These are phyloP conservation scores for Curvularia sp. DNA, from an alignment of 2,329 filamentous ascomycete genomes.

Conservation along the genomic window DNA sequence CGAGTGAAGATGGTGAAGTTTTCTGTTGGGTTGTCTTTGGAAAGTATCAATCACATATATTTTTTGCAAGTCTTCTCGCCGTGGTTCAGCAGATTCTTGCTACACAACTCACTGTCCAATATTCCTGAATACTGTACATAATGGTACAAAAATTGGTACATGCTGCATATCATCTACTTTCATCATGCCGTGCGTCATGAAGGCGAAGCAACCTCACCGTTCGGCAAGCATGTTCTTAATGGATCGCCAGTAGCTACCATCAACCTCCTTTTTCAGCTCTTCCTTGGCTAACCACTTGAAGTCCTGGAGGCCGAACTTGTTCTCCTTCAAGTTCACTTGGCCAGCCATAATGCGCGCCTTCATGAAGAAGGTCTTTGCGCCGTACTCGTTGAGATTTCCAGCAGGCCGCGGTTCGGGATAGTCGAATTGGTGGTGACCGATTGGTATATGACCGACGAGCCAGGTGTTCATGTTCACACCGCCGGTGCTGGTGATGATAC, in stretches of 20 bases:
- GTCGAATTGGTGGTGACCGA: conserved; percentile 76
- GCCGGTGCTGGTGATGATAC: conserved; percentile 76
- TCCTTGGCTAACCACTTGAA: conserved; percentile 94
- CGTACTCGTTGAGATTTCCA: conserved; percentile 56
- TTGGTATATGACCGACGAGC: conserved; percentile 89
- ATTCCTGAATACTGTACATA: conserved; percentile 9
- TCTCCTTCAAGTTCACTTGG: conserved; percentile 80
- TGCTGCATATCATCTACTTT: conserved; percentile 7
- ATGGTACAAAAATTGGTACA: conserved; percentile 3
- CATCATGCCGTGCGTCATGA: neutral
- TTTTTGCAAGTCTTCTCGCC: neutral
- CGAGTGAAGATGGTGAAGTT: neutral
- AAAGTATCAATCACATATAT: neutral
- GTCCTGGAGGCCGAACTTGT: conserved; percentile 75
- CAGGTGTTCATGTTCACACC: conserved; percentile 99
- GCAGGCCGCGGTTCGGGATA: conserved; percentile 52
- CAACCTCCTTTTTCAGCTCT: conserved; percentile 75
- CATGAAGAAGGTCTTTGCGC: conserved; percentile 92
- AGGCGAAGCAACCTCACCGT: conserved; percentile 59
- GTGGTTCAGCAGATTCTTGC: neutral
- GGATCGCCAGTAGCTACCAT: conserved; percentile 72
- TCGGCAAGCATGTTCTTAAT: conserved; percentile 85
- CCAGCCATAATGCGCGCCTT: conserved; percentile 96
- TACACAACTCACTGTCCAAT: neutral
- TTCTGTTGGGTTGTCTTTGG: neutral